Conservation (phyloP, 306 rosid genomes). For the Casuarina glauca region DNA sequence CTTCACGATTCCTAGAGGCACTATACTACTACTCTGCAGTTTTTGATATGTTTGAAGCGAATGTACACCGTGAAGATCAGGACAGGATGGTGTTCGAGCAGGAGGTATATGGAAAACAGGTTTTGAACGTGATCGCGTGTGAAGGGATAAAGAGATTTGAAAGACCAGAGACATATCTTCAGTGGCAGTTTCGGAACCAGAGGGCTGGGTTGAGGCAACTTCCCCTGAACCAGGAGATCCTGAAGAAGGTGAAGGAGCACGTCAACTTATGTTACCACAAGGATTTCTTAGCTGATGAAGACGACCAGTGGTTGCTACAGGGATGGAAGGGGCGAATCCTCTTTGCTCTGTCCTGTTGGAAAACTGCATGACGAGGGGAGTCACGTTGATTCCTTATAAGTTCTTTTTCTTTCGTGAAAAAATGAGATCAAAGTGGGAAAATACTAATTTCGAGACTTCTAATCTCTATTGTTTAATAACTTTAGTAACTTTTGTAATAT, state of each 20-base stretch:
- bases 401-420: not conserved
- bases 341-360: constrained; percentile 69
- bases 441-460: too few relatives aligned
- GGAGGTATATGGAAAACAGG: constrained; percentile 54
- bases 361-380: constrained; percentile 38
- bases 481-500: too few relatives aligned
- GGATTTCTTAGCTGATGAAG: constrained; percentile 52
- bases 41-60: constrained; percentile 55
- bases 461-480: too few relatives aligned
- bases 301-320: constrained; percentile 58
- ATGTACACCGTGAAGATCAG: constrained; percentile 35
- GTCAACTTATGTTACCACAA: constrained; percentile 44
- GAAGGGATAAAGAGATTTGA: constrained; percentile 63
- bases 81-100: constrained; percentile 59
- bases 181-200: constrained; percentile 50
- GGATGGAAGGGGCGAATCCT: constrained; percentile 71
- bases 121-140: constrained; percentile 61
- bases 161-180: constrained; percentile 74
- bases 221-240: constrained; percentile 36
- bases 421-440: too few relatives aligned
- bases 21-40: constrained; percentile 57
- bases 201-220: constrained; percentile 52
- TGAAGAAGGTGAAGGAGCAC: constrained; percentile 27
- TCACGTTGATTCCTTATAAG: not conserved
- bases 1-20: constrained; percentile 64